Evolutionary conservation across 2,329 filamentous ascomycete species (phyloP), one percentile per base, ranked within the genome.

Genomic region (Colletotrichum sp.): DNA sequence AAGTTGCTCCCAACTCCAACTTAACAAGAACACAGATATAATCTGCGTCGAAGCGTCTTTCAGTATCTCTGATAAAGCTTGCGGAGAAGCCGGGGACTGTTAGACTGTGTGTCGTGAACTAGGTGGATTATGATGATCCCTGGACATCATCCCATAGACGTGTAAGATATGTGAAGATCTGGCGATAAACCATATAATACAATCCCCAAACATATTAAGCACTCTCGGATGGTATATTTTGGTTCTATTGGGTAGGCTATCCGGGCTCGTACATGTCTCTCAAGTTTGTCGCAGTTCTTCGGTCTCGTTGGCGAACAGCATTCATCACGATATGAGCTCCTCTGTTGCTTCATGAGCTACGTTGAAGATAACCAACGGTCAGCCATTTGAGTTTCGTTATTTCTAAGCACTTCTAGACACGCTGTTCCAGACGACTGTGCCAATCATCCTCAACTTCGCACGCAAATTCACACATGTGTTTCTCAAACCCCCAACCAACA

Each of bases 251-350:
- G 0, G 9, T 13, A 21, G 24, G 24, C 24, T 4, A 24, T 24
- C n/a, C n/a, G 18, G 2, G 1, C 44, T n/a, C 10, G n/a, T 0
- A 4, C n/a, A 49, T 49, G 44, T 21, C 2, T 8, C n/a, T 0
- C 44, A 49, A 49, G n/a, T 13, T 49, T 10, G 10, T 49, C n/a
- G 3, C 44, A 49, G 44, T 49, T 49, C 3, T 3, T 5, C 10
- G 2, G n/a, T 13, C 44, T 21, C 10, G 10, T 3, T 49, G 44
- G 0, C 12, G 44, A 21, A 49, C 44, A 13, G n/a, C 44, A 21
- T 49, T 13, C n/a, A 13, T 49, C 44, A 49, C 0, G 10, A 49
- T 49, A 13, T 21, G 10, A 0, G 44, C 2, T 2, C 44, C n/a
- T 13, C 6, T 21, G n/a, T 21, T 21, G n/a, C 44, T 0, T 21